Conservation (phyloP, 2,329 filamentous ascomycete species). For the Colletotrichum tanaceti region DNA sequence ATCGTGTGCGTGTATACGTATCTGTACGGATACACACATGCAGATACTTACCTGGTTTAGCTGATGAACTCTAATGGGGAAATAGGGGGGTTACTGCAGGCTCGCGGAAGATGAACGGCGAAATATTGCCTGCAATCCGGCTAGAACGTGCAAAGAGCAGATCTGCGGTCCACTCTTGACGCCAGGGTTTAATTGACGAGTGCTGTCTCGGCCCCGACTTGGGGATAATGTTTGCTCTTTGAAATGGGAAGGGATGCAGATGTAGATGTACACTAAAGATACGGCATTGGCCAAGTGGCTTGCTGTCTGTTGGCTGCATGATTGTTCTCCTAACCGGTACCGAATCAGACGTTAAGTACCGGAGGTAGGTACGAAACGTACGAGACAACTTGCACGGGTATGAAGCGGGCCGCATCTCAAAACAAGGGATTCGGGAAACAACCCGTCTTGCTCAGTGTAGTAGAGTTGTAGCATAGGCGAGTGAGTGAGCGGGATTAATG, state of each 20-base stretch:
- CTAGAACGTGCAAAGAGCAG: constrained; percentile 29
- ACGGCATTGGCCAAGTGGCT: not conserved
- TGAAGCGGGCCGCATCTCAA: not conserved
- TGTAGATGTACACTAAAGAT: not conserved
- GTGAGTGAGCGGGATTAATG: not conserved
- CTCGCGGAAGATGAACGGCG: not conserved
- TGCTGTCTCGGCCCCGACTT: constrained; percentile 17
- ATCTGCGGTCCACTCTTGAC: constrained; percentile 24
- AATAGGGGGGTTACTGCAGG: constrained; percentile 31
- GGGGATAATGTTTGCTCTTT: constrained; percentile 11
- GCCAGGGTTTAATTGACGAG: constrained; percentile 7
- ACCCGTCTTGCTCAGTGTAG: not conserved
- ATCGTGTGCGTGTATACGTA: too few species aligned
- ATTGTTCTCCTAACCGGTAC: constrained; percentile 4
- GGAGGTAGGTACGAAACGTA: not conserved
- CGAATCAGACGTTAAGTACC: not conserved
- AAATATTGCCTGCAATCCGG: constrained; percentile 16
- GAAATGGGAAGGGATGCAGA: not conserved
- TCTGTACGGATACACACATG: not conserved
- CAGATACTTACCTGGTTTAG: not conserved
- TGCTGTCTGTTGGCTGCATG: not conserved
- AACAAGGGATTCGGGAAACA: too few species aligned
- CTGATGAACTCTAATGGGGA: not conserved
- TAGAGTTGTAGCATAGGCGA: not conserved
- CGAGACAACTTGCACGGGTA: not conserved